Percentiles rank a stretch among this genome's conserved stretches.
Evolutionary conservation across 352 stramenopile genomes (phyloP).

Genomic region (Bremia lactucae): DNA sequence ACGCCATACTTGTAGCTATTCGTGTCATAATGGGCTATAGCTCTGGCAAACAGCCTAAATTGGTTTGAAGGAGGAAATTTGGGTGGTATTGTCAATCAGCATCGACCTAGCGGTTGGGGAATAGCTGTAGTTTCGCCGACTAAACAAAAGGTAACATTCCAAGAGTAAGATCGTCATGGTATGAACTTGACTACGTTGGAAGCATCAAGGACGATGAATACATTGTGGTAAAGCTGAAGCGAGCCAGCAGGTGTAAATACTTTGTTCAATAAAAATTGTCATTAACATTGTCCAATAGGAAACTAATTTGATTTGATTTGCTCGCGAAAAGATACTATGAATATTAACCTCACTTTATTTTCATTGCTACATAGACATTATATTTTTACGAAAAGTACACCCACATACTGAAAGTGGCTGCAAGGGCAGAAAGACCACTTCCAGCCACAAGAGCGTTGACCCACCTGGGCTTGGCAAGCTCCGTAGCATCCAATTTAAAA

Average conservation of each 20-base stretch:
- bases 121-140: too few species aligned
- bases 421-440: slow-evolving; percentile 31
- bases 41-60: too few species aligned
- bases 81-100: too few species aligned
- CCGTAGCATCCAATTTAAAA: slow-evolving; percentile 40
- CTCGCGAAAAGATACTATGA: background rate
- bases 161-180: too few species aligned
- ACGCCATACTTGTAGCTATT: too few species aligned
- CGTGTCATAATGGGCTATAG: too few species aligned
- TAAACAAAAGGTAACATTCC: too few species aligned
- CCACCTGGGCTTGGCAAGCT: slow-evolving; percentile 37
- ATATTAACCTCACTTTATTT: background rate
- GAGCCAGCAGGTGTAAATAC: slow-evolving; percentile 1
- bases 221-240: slow-evolving; percentile 16
- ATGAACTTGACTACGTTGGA: slow-evolving; percentile 9
- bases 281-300: slow-evolving; percentile 1
- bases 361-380: slow-evolving; percentile 1
- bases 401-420: slow-evolving; percentile 42
- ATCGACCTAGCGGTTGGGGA: too few species aligned
- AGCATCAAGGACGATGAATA: slow-evolving; percentile 17
- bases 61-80: too few species aligned
- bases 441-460: slow-evolving; percentile 32
- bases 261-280: background rate
- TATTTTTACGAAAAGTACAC: slow-evolving; percentile 31
- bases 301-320: background rate